Percentiles rank a stretch among this genome's conserved stretches.
Conservation (phyloP, 371 early-diverging fungal genomes). For the Lichtheimia ramosa region DNA sequence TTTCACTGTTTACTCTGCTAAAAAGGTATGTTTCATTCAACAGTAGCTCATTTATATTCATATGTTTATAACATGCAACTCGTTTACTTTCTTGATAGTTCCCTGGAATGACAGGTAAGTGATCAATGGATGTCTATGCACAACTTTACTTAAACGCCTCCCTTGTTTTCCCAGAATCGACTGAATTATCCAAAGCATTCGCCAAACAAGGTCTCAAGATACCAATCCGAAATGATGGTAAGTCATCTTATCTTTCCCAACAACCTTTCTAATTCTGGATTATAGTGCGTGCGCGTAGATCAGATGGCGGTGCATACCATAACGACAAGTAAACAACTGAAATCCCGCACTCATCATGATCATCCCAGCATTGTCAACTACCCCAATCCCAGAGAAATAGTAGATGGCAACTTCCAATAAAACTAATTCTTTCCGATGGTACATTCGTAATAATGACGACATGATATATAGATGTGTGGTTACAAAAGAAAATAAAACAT, state of each 20-base stretch:
- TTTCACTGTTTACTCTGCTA: slow-evolving; percentile 63
- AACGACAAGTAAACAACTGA: neutral
- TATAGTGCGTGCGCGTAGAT: slow-evolving; percentile 5
- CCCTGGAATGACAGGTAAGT: slow-evolving; percentile 65
- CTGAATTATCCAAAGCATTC: slow-evolving; percentile 83
- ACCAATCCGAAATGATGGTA: slow-evolving; percentile 84
- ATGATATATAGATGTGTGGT: neutral
- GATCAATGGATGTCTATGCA: neutral
- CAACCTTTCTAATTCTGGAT: neutral
- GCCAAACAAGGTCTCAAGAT: slow-evolving; percentile 93
- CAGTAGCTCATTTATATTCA: neutral
- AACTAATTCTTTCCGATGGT: no score
- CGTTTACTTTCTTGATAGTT: slow-evolving; percentile 27
- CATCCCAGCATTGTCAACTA: no score
- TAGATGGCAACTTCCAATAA: no score
- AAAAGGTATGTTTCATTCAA: slow-evolving; percentile 40
- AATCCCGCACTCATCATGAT: no score
- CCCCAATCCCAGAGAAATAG: no score
- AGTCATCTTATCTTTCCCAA: neutral
- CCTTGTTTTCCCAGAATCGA: slow-evolving; percentile 70
- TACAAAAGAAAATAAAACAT: neutral
- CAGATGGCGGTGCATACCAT: neutral
- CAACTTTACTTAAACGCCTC: neutral
- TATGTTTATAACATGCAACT: neutral
- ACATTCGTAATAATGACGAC: neutral